These are phyloP conservation scores for Peronospora destructor DNA, from an alignment of 352 stramenopile species.

Conservation along the genomic window DNA sequence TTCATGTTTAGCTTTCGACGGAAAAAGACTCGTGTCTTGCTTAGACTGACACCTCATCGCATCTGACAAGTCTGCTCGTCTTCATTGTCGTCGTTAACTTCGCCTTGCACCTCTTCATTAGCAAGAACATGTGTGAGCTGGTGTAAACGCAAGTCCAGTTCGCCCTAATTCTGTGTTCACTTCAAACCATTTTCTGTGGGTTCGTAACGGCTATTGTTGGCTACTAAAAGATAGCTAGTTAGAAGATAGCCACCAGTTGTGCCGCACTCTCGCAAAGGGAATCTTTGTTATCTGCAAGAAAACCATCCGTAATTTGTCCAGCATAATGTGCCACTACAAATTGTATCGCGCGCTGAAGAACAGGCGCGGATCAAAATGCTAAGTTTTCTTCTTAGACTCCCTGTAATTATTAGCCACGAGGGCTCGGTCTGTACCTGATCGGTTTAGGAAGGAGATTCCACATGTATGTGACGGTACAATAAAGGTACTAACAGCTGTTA, in stretches of 20 bases:
- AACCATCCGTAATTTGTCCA: constrained; percentile 68
- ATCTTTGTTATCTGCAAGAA: constrained; percentile 89
- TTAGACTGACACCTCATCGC: constrained; percentile 60
- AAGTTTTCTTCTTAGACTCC: constrained; percentile 58
- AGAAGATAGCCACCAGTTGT: constrained; percentile 43
- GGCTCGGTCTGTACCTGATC: constrained; percentile 59
- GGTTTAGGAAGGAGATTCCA: too few relatives aligned
- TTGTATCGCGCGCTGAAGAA: constrained; percentile 49
- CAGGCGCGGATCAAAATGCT: constrained; percentile 46
- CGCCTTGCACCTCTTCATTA: constrained; percentile 11
- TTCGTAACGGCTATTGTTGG: too few relatives aligned
- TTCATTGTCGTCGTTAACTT: constrained; percentile 13
- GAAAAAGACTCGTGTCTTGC: constrained; percentile 92
- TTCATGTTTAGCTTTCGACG: constrained; percentile 90
- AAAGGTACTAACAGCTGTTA: too few relatives aligned
- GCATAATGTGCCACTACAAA: constrained; percentile 87
- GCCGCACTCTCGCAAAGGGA: constrained; percentile 69
- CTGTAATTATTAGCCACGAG: constrained; percentile 72
- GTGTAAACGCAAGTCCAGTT: constrained; percentile 28
- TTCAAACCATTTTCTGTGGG: constrained; percentile 14
- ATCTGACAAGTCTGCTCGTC: constrained; percentile 22
- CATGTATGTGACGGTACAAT: too few relatives aligned
- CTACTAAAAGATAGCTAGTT: too few relatives aligned
- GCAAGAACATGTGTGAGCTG: constrained; percentile 26
- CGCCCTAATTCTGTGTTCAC: constrained; percentile 17